phyloP scores from a whole-genome alignment of 495 filamentous ascomycete species.

The Podospora comata region DNA sequence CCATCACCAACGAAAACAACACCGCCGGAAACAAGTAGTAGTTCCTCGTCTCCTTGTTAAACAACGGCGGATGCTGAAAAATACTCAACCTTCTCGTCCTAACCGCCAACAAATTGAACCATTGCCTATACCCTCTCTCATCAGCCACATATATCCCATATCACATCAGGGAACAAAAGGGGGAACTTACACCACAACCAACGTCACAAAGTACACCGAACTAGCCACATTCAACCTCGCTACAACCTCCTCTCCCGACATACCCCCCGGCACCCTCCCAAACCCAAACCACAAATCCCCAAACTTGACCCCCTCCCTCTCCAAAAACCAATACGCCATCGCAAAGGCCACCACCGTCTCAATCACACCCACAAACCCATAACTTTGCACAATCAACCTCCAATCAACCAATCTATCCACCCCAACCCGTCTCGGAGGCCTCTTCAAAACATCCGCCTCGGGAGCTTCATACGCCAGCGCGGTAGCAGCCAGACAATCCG shows the following conservation, averaged over 20 bases:
- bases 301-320: slow-evolving; percentile 58
- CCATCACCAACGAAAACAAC: slow-evolving; percentile 58
- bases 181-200: slow-evolving; percentile 60
- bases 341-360: slow-evolving; percentile 59
- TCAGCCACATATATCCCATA: not conserved
- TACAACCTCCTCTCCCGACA: slow-evolving; percentile 48
- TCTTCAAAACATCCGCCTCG: slow-evolving; percentile 64
- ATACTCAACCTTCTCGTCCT: slow-evolving; percentile 63
- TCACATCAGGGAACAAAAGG: not conserved
- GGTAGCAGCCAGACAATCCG: slow-evolving; percentile 61
- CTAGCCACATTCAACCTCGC: slow-evolving; percentile 55
- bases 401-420: slow-evolving; percentile 64
- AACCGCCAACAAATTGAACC: slow-evolving; percentile 63
- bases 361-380: slow-evolving; percentile 60
- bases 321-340: slow-evolving; percentile 64
- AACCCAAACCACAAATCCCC: slow-evolving; percentile 58
- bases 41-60: slow-evolving; percentile 58
- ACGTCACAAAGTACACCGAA: slow-evolving; percentile 69
- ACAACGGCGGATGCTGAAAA: slow-evolving; percentile 61
- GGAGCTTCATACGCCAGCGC: slow-evolving; percentile 68
- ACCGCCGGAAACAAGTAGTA: slow-evolving; percentile 63
- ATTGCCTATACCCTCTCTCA: slow-evolving; percentile 48
- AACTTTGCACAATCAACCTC: slow-evolving; percentile 61
- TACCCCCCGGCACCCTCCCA: slow-evolving; percentile 43
- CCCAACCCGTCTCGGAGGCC: slow-evolving; percentile 56